Evolutionary conservation across 2,329 filamentous ascomycete genomes (phyloP), one percentile per base, ranked within the genome.

Genomic region (Pseudogymnoascus sp.): DNA sequence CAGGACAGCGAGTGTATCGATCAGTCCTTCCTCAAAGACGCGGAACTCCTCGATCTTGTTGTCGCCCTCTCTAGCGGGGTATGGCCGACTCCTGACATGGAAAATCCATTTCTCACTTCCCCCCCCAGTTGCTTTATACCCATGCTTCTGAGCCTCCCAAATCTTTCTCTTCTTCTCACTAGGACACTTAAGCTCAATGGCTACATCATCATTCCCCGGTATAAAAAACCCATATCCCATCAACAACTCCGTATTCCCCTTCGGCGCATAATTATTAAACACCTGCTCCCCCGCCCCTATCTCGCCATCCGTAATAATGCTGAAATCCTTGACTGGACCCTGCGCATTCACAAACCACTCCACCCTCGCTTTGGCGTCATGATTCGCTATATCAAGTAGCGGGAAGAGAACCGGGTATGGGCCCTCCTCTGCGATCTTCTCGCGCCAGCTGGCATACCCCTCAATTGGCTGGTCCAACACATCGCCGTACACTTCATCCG

Each of bases 211-310:
- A 0, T 77, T 77, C 61, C 78, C 76, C 0, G 79, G 77, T 0
- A 86, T 69, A 66, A 81, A 75, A 69, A 87, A 87, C 5, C 83
- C 83, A 68, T 87, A 87, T 0, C 81, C 83, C 1, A 87, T 75
- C 1, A 87, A 77, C 31, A 87, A 75, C 75, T 89, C 86, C 63
- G 85, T 86, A 69, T 91, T 91, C 12, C 86, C 88, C 73, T 89
- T 88, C 16, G 78, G 78, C 38, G 87, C 87, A 70, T 91, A 91
- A 72, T 90, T 90, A 76, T 89, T 88, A 68, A 79, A 84, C 28
- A 80, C 72, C 66, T 80, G 76, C 40, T 84, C 73, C 0, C 85
- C 84, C 0, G 82, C 75, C 5, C 66, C 62, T 68, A 84, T 80
- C 1, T 69, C 65, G 63, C 77, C 76, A 16, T 70, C 71, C 3